Evolutionary conservation across 129 eudicot species (phyloP).

Genomic region (Sambucus nigra): DNA sequence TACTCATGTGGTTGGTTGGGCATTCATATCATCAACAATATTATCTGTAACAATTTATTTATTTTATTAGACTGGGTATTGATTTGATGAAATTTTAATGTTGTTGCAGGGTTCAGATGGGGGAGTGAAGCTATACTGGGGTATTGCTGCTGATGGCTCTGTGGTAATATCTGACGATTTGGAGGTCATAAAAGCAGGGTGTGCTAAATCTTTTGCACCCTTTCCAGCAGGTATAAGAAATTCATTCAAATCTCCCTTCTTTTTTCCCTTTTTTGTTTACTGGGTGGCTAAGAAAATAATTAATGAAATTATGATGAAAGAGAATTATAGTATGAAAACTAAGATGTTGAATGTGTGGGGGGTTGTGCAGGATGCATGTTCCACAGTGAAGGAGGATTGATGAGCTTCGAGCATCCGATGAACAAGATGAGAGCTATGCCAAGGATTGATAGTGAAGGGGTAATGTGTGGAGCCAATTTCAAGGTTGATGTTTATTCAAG

Average conservation of each 20-base stretch:
- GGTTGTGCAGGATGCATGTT: slow-evolving; percentile 67
- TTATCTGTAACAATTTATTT: too few relatives aligned
- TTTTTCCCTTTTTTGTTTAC: not conserved
- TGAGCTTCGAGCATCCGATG: slow-evolving; percentile 99
- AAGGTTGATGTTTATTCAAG: slow-evolving; percentile 69
- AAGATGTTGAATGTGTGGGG: not conserved
- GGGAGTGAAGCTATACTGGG: slow-evolving; percentile 87
- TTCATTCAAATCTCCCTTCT: not conserved
- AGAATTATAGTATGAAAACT: not conserved
- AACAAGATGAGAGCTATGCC: slow-evolving; percentile 92
- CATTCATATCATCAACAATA: too few relatives aligned
- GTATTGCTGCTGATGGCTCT: slow-evolving; percentile 84
- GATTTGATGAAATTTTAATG: not conserved
- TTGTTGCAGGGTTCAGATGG: slow-evolving; percentile 70
- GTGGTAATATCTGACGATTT: slow-evolving; percentile 84
- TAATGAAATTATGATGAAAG: not conserved
- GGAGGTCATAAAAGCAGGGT: slow-evolving; percentile 69
- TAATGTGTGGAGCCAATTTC: slow-evolving; percentile 85
- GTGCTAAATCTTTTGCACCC: slow-evolving; percentile 93
- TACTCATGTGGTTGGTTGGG: too few relatives aligned
- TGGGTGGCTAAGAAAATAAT: not conserved
- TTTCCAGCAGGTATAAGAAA: slow-evolving; percentile 57
- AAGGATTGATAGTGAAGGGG: slow-evolving; percentile 93
- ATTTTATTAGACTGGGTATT: not conserved
- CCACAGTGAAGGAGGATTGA: slow-evolving; percentile 88